Evolutionary conservation across 2,329 filamentous ascomycete species (phyloP).

Genomic region (Emmonsia crescens): DNA sequence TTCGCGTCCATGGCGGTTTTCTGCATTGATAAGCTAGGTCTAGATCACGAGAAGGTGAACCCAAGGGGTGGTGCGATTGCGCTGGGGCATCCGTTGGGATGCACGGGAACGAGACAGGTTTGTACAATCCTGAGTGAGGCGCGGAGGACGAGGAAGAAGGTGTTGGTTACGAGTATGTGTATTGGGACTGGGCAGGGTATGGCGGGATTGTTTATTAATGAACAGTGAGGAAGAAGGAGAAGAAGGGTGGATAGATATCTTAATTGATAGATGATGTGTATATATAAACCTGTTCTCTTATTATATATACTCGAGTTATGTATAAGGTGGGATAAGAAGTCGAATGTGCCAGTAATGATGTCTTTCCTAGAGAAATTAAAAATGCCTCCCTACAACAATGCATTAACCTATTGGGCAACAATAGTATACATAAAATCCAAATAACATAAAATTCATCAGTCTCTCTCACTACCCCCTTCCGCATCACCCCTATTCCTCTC

Average conservation of each 20-base stretch:
- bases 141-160: conserved; percentile 75
- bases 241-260: neutral
- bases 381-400: neutral
- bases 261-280: neutral
- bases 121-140: conserved; percentile 83
- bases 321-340: neutral
- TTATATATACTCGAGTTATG: neutral
- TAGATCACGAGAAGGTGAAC: conserved; percentile 67
- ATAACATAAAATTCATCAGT: neutral
- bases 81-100: conserved; percentile 79
- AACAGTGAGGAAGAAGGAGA: conserved; percentile 37
- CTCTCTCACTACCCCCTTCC: neutral
- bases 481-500: conserved; percentile 14
- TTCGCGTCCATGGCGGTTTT: conserved; percentile 98
- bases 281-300: neutral
- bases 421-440: neutral
- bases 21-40: conserved; percentile 58
- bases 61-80: conserved; percentile 90
- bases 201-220: conserved; percentile 56
- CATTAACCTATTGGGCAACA: neutral
- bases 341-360: neutral
- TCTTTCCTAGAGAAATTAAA: neutral
- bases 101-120: conserved; percentile 80
- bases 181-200: conserved; percentile 58
- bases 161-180: conserved; percentile 86